Conservation (phyloP, 164 flowering plant genomes). For the Dillenia suffruticosa region DNA sequence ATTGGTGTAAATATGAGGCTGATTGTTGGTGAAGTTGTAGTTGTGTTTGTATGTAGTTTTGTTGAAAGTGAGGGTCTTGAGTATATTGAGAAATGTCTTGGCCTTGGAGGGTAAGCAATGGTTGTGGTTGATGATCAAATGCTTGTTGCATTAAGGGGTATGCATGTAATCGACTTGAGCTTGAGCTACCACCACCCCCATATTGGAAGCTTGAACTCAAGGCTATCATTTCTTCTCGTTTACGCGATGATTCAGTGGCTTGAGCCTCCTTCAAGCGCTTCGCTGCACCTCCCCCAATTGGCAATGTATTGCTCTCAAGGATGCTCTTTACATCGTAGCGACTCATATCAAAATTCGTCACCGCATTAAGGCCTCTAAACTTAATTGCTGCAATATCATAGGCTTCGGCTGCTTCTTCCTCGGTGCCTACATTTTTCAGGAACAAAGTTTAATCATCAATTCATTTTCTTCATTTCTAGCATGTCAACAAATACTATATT, state of each 20-base stretch:
- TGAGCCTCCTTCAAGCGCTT: constrained; percentile 70
- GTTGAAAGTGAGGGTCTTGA: constrained; percentile 31
- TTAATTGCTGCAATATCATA: constrained; percentile 89
- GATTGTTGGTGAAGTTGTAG: constrained; percentile 46
- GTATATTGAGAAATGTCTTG: constrained; percentile 31
- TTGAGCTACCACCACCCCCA: constrained; percentile 17
- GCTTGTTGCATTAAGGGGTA: constrained; percentile 45
- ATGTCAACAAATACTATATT: too few species aligned
- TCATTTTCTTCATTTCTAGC: too few species aligned
- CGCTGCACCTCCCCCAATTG: constrained; percentile 78
- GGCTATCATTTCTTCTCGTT: constrained; percentile 54
- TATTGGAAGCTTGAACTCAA: constrained; percentile 36
- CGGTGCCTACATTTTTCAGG: constrained; percentile 42
- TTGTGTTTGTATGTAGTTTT: constrained; percentile 39
- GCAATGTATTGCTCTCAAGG: constrained; percentile 71
- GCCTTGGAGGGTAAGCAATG: constrained; percentile 46
- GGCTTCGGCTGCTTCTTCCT: constrained; percentile 93
- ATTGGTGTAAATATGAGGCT: constrained; percentile 7
- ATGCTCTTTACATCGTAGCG: constrained; percentile 80
- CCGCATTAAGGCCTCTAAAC: constrained; percentile 77
- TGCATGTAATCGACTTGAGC: constrained; percentile 23
- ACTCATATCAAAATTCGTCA: constrained; percentile 81
- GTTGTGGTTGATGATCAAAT: constrained; percentile 31
- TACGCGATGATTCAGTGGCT: constrained; percentile 55
- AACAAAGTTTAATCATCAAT: too few species aligned